Percentiles rank a stretch among this genome's conserved stretches.
phyloP scores from a whole-genome alignment of 495 filamentous ascomycete genomes.

The Podospora pseudopauciseta region DNA sequence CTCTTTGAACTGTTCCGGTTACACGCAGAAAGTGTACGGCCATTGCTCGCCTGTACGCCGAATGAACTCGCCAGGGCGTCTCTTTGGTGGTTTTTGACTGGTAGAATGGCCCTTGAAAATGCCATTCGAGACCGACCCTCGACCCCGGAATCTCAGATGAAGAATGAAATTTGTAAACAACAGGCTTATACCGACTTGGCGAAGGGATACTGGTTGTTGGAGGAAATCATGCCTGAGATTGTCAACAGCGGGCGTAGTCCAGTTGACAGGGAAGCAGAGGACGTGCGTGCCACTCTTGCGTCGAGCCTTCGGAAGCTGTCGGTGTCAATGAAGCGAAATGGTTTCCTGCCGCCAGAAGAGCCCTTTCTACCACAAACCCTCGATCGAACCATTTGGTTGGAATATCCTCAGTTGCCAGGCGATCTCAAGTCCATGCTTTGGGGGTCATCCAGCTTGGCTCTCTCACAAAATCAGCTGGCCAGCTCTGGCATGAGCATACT shows the following conservation, averaged over 20 bases:
- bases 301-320: constrained; percentile 67
- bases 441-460: constrained; percentile 52
- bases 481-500: constrained; percentile 47
- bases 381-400: constrained; percentile 70
- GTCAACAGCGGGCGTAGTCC: constrained; percentile 33
- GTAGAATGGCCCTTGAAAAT: constrained; percentile 66
- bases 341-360: constrained; percentile 64
- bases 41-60: constrained; percentile 54
- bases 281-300: constrained; percentile 52
- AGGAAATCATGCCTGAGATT: constrained; percentile 59
- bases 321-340: constrained; percentile 77
- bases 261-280: constrained; percentile 40
- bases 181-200: constrained; percentile 77
- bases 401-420: constrained; percentile 64
- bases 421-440: constrained; percentile 64
- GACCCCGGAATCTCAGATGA: constrained; percentile 38
- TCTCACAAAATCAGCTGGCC: constrained; percentile 32
- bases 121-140: constrained; percentile 60
- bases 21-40: constrained; percentile 66
- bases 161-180: constrained; percentile 46
- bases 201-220: constrained; percentile 77
- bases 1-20: constrained; percentile 64
- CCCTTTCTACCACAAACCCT: constrained; percentile 61
- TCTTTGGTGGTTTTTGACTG: constrained; percentile 85
- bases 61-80: constrained; percentile 66